phyloP scores from a whole-genome alignment of 2,329 filamentous ascomycete genomes.

The Aspergillus caelatus region DNA sequence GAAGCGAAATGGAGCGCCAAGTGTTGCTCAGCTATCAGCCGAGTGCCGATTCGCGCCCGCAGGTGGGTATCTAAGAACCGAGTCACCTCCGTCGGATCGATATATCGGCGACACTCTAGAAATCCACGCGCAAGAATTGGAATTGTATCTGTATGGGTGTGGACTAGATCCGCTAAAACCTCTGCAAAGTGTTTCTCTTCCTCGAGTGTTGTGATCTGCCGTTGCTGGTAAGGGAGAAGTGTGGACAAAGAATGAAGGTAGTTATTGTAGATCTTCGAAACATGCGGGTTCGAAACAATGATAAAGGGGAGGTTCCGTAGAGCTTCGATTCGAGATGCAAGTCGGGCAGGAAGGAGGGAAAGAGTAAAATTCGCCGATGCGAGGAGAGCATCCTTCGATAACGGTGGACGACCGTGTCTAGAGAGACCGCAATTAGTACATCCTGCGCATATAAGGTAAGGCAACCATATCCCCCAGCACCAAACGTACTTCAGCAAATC shows the following conservation, averaged over 20 bases:
- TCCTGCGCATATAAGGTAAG: neutral
- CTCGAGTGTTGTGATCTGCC: slow-evolving; percentile 72
- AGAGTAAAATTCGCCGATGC: slow-evolving; percentile 95
- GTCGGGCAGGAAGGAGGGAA: slow-evolving; percentile 83
- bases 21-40: slow-evolving; percentile 94
- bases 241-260: slow-evolving; percentile 93
- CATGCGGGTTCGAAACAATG: slow-evolving; percentile 95
- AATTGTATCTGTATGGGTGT: slow-evolving; percentile 93
- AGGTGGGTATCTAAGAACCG: slow-evolving; percentile 91
- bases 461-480: neutral
- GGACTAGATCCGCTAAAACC: slow-evolving; percentile 90
- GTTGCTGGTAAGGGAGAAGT: slow-evolving; percentile 78
- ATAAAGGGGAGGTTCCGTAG: slow-evolving; percentile 94
- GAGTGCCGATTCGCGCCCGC: slow-evolving; percentile 88
- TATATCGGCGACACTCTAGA: slow-evolving; percentile 89
- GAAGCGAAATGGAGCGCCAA: slow-evolving; percentile 81
- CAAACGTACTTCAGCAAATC: slow-evolving; percentile 78
- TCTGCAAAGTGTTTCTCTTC: slow-evolving; percentile 92
- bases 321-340: slow-evolving; percentile 91
- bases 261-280: slow-evolving; percentile 92
- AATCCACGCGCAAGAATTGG: slow-evolving; percentile 90
- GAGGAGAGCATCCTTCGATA: slow-evolving; percentile 77
- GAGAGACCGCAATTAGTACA: neutral
- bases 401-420: slow-evolving; percentile 78
- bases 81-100: slow-evolving; percentile 80